These are phyloP conservation scores for thale cress (Arabidopsis thaliana) DNA, from an alignment of 345 rosid species.

Conservation along the genomic window TAIR10.1 NC_003070.9:21139501-21140000, in stretches of 20 bases:
- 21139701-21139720: conserved; percentile 48
- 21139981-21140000: conserved; percentile 46
- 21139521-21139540: conserved; percentile 31
- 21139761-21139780: conserved; percentile 2
- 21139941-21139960: conserved; percentile 49
- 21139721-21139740: conserved; percentile 46
- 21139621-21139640: conserved; percentile 41
- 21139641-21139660: conserved; percentile 34
- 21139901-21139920: conserved; percentile 2
- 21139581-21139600: conserved; percentile 2
- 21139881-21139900: not conserved
- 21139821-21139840: not conserved
- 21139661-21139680: conserved; percentile 45
- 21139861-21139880: not conserved
- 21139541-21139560: conserved; percentile 8
- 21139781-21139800: conserved; percentile 6
- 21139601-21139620: conserved; percentile 35
- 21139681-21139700: conserved; percentile 44
- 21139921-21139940: conserved; percentile 51
- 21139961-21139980: conserved; percentile 44
- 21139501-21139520: conserved; percentile 51
- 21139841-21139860: not conserved
- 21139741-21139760: conserved; percentile 50
- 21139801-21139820: not conserved
- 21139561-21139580: not conserved